These are phyloP conservation scores for Westerdykella aurantiaca DNA, from an alignment of 2,329 filamentous ascomycete genomes.

Conservation along the genomic window DNA sequence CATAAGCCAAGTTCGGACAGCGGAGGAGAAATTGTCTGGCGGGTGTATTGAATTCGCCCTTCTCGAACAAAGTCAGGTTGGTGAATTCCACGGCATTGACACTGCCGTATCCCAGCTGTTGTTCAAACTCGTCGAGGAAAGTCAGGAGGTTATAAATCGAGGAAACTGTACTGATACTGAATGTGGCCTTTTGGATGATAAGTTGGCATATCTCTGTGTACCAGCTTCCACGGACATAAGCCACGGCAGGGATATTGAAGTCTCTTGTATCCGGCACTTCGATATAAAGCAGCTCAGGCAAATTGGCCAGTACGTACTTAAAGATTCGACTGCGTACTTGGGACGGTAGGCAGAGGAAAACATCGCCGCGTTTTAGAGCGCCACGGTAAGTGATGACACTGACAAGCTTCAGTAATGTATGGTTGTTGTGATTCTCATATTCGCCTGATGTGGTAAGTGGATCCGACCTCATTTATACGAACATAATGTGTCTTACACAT, in stretches of 20 bases:
- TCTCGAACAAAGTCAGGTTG: conserved; percentile 2
- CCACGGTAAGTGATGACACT: not conserved
- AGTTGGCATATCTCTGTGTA: conserved; percentile 2
- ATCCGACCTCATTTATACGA: no score
- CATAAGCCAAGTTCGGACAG: conserved; percentile 1
- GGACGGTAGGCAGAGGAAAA: conserved; percentile 1
- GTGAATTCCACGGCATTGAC: conserved; percentile 4
- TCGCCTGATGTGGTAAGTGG: no score
- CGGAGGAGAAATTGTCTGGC: conserved; percentile 1
- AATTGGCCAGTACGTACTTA: not conserved
- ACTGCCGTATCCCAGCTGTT: not conserved
- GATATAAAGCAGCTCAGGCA: not conserved
- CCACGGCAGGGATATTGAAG: not conserved
- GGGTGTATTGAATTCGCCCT: not conserved
- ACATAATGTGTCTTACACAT: no score
- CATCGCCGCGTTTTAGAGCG: not conserved
- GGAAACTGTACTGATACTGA: not conserved
- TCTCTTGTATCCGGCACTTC: conserved; percentile 2
- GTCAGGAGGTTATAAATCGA: conserved; percentile 2
- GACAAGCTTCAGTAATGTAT: not conserved
- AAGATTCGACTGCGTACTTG: conserved; percentile 1
- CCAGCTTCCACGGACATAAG: not conserved
- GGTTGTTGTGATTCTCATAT: no score
- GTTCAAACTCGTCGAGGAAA: conserved; percentile 3
- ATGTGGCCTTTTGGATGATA: conserved; percentile 1